Evolutionary conservation across 2,329 filamentous ascomycete species (phyloP), one percentile per base, ranked within the genome.

Genomic region (Aspergillus aculeatus): DNA sequence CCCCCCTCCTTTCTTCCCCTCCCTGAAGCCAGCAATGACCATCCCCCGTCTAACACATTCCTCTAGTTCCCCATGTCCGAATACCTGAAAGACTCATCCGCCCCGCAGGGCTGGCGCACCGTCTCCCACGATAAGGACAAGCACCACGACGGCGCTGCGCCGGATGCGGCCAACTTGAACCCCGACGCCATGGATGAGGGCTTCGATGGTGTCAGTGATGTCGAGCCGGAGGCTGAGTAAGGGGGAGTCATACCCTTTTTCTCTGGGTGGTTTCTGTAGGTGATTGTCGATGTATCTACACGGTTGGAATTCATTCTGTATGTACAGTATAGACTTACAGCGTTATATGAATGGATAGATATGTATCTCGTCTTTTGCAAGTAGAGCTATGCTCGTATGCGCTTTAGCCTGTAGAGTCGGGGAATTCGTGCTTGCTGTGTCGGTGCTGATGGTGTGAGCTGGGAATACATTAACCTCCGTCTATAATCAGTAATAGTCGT

Each of bases 51-150:
- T 26, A 35, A 54, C 21, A 44, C 14, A 3, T 2, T 47, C 14
- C 41, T 4, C 35, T 60, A 81, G 79, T 89, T 88, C 78, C 85
- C 86, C 2, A 88, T 87, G 62, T 83, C 86, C 31, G 86, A 88
- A 73, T 88, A 86, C 62, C 70, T 84, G 55, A 88, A 88, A 69
- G 86, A 88, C 62, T 56, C 75, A 2, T 72, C 70, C 1, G 75
- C 81, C 61, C 73, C 79, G 5, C 77, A 82, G 19, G 84, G 85
- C 4, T 88, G 86, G 86, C 80, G 77, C 68, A 81, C 83, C 31
- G 76, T 85, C 49, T 82, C 82, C 32, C 83, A 87, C 59, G 80
- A 84, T 64, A 80, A 77, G 55, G 79, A 80, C 35, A 64, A 71
- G 51, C 66, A 71, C 23, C 69, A 71, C 50, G 66, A 69, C 16